Base-by-base conservation (phyloP, 257 asterid genomes). In the Solanum piurae region DNA sequence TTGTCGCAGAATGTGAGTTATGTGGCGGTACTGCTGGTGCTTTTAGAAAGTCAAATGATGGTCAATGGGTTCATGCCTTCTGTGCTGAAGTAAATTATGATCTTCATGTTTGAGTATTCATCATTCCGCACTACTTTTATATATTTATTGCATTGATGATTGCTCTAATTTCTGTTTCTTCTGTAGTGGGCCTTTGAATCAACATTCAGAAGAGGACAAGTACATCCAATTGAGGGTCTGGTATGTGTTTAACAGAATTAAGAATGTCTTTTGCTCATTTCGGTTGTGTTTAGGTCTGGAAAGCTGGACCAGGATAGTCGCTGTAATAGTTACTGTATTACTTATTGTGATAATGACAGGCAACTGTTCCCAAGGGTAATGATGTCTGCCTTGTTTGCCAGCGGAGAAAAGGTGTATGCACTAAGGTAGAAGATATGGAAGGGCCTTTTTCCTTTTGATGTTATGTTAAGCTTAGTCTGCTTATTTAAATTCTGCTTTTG, bases 11-110 rank as follows among this genome's bases (percentile, higher is more conserved):
- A 94, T 97, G 99, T 92, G 95, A 93, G 87, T 89, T 97, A 86
- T 97, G 99, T 90, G 99, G 99, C 88, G 98, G 99, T 62, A 95
- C 99, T 40, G 94, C 98, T 12, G 98, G 99, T 88, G 99, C 99
- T 91, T 96, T 96, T 90, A 95, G 99, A 91, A 97, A 95, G 93
- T 92, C 99, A 68, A 88, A 84, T 79, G 97, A 94, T 89, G 97
- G 98, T 87, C 98, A 93, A 89, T 97, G 99, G 99, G 92, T 96
- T 79, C 99, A 97, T 86, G 99, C 99, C 87, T 93, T 97, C 10
- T 97, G 99, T 91, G 99, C 99, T 85, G 99, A 97, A 94, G 99
- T 97, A 95, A 95, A 85, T 79, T 85, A 55, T 83, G 86, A 62
- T 88, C 86, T 82, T 69, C 49, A 77, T 62, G 86, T 49, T 80